These are phyloP conservation scores for Penicillium dipodomyicola DNA, from an alignment of 495 filamentous ascomycete genomes.

Conservation along the genomic window DNA sequence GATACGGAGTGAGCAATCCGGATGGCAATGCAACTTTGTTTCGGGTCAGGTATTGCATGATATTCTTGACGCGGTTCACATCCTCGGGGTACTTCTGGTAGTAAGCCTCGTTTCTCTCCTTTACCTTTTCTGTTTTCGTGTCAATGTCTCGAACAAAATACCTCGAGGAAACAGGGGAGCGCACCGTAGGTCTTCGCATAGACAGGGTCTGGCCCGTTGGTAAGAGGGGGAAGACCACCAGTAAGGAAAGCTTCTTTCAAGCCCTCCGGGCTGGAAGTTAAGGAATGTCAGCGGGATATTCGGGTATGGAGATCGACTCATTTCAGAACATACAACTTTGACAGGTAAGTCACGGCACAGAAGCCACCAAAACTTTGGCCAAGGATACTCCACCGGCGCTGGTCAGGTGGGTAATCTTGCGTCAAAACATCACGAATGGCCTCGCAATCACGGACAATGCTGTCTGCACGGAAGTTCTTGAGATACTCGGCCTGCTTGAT, in stretches of 20 bases:
- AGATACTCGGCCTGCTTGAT: conserved; percentile 73
- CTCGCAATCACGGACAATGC: conserved; percentile 83
- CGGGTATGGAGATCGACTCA: not conserved
- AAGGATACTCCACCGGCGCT: conserved; percentile 77
- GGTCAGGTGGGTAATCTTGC: conserved; percentile 61
- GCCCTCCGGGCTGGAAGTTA: conserved; percentile 57
- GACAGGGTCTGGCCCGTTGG: conserved; percentile 67
- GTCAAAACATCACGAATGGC: conserved; percentile 75
- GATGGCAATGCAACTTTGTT: conserved; percentile 59
- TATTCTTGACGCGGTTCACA: conserved; percentile 61
- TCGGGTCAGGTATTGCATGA: conserved; percentile 60
- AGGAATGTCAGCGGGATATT: not conserved
- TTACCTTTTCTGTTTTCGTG: conserved; percentile 52
- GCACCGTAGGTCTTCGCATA: conserved; percentile 67
- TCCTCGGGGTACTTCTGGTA: conserved; percentile 87
- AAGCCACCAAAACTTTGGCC: conserved; percentile 95
- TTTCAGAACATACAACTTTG: conserved; percentile 55
- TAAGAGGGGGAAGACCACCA: conserved; percentile 78
- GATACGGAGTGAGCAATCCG: conserved; percentile 63
- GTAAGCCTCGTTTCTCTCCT: conserved; percentile 66
- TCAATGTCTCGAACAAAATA: conserved; percentile 8
- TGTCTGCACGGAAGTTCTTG: conserved; percentile 85
- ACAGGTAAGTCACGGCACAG: conserved; percentile 76
- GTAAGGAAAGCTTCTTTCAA: conserved; percentile 78
- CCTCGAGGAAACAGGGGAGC: not conserved